phyloP scores from a whole-genome alignment of 2,329 filamentous ascomycete genomes.

The Coniochaeta prunicola region DNA sequence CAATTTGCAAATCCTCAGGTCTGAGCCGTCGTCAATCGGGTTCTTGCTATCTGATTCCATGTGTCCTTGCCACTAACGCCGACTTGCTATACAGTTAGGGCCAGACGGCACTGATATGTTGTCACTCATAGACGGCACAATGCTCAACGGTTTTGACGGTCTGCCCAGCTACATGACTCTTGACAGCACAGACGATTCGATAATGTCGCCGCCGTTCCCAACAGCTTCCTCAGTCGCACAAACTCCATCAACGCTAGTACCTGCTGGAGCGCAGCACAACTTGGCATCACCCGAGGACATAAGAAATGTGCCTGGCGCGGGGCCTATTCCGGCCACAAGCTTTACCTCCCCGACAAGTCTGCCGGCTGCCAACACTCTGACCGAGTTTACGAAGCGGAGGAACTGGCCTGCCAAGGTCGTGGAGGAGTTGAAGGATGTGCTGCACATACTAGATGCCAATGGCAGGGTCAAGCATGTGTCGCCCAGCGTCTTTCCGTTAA shows the following conservation, averaged over 20 bases:
- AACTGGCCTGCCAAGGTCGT: slow-evolving; percentile 87
- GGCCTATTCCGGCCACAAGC: not conserved
- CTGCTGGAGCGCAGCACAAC: not conserved
- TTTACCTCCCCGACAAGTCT: not conserved
- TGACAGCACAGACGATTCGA: not conserved
- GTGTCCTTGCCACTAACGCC: not conserved
- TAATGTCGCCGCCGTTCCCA: not conserved
- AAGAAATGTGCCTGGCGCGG: slow-evolving; percentile 1
- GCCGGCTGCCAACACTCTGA: slow-evolving; percentile 31
- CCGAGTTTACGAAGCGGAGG: slow-evolving; percentile 52
- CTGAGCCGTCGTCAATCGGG: not conserved
- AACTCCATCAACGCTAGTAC: not conserved
- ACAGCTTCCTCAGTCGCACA: not conserved
- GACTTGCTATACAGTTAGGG: not conserved
- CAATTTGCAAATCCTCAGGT: not conserved
- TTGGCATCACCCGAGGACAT: not conserved
- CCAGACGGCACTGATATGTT: slow-evolving; percentile 1
- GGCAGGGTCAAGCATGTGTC: slow-evolving; percentile 83
- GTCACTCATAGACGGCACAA: not conserved
- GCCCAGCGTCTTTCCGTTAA: slow-evolving; percentile 65
- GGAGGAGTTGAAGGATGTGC: slow-evolving; percentile 81
- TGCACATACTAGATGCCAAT: slow-evolving; percentile 80
- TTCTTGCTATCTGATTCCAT: not conserved
- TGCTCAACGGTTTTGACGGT: slow-evolving; percentile 1
- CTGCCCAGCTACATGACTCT: not conserved